These are phyloP conservation scores for Bertia moriformis DNA, from an alignment of 2,329 filamentous ascomycete species.

Conservation along the genomic window DNA sequence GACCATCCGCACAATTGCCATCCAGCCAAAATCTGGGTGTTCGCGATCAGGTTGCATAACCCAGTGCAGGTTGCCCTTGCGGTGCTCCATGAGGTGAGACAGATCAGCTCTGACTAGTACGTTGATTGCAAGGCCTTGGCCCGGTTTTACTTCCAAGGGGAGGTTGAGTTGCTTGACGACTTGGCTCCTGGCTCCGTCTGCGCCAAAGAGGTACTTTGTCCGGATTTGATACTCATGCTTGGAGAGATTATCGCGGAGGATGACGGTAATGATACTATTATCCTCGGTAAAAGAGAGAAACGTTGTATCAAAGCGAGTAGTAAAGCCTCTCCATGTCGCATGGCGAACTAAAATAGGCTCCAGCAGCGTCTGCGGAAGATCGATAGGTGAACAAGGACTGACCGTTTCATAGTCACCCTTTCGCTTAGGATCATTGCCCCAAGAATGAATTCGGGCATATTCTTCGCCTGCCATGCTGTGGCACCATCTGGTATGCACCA, in stretches of 20 bases:
- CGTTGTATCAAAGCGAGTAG: conserved; percentile 23
- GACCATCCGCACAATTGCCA: conserved; percentile 39
- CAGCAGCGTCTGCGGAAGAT: conserved; percentile 30
- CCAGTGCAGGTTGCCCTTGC: conserved; percentile 46
- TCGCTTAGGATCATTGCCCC: conserved; percentile 29
- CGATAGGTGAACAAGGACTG: conserved; percentile 23
- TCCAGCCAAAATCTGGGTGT: conserved; percentile 33
- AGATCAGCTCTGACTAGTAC: conserved; percentile 34
- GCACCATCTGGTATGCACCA: conserved; percentile 36
- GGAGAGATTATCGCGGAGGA: conserved; percentile 19
- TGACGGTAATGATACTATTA: conserved; percentile 12
- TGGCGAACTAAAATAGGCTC: conserved; percentile 28
- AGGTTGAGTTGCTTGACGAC: conserved; percentile 28
- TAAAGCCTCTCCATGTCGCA: conserved; percentile 22
- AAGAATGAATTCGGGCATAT: conserved; percentile 31
- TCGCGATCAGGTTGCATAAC: conserved; percentile 37
- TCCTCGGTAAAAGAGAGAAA: conserved; percentile 17
- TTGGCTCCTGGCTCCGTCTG: conserved; percentile 33
- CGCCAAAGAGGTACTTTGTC: conserved; percentile 42
- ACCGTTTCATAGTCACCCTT: conserved; percentile 25
- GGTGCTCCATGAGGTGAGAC: conserved; percentile 26
- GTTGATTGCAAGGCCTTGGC: conserved; percentile 32
- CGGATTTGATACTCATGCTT: conserved; percentile 24
- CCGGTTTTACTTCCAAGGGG: conserved; percentile 25
- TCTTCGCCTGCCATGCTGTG: conserved; percentile 35